A percentile compares a stretch with the other conserved stretches of the same genome.
Conservation (phyloP, 495 filamentous ascomycete genomes). For the Schizothecium vesticola region DNA sequence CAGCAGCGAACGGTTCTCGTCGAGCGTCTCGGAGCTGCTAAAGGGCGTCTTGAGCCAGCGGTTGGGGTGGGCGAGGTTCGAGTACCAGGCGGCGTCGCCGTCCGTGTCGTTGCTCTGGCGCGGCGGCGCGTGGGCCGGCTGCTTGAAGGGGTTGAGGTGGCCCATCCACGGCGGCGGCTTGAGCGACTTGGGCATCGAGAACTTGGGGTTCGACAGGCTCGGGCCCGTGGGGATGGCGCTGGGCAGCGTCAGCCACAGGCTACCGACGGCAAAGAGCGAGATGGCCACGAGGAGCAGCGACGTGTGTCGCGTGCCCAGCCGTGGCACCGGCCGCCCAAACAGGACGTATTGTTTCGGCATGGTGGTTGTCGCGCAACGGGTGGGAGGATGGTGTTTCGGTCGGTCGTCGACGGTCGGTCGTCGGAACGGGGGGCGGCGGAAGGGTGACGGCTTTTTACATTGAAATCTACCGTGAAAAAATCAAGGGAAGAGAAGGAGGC, state of each 20-base stretch:
- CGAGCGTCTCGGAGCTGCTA: conserved; percentile 75
- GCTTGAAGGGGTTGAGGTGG: conserved; percentile 55
- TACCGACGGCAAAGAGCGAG: conserved; percentile 40
- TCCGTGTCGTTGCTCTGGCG: conserved; percentile 70
- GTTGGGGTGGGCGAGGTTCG: conserved; percentile 49
- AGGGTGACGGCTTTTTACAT: neutral
- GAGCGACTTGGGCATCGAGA: conserved; percentile 40
- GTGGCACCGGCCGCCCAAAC: conserved; percentile 41
- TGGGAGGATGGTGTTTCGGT: neutral
- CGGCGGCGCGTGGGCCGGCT: conserved; percentile 68
- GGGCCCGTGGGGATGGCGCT: conserved; percentile 36
- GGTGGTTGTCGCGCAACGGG: neutral
- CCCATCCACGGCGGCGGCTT: conserved; percentile 40
- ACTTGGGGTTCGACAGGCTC: conserved; percentile 35
- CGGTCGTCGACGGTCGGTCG: neutral
- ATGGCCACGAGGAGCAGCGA: conserved; percentile 41
- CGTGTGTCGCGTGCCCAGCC: conserved; percentile 39
- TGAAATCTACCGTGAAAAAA: neutral
- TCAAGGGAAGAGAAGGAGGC: neutral
- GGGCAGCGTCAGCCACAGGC: conserved; percentile 45
- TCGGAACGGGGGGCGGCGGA: neutral
- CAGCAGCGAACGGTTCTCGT: conserved; percentile 81
- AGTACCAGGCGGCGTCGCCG: conserved; percentile 78
- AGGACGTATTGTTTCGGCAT: conserved; percentile 50
- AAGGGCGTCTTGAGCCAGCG: conserved; percentile 81